Conservation (phyloP, 169 alveolate genomes). For the Plasmodium yoelii region DNA sequence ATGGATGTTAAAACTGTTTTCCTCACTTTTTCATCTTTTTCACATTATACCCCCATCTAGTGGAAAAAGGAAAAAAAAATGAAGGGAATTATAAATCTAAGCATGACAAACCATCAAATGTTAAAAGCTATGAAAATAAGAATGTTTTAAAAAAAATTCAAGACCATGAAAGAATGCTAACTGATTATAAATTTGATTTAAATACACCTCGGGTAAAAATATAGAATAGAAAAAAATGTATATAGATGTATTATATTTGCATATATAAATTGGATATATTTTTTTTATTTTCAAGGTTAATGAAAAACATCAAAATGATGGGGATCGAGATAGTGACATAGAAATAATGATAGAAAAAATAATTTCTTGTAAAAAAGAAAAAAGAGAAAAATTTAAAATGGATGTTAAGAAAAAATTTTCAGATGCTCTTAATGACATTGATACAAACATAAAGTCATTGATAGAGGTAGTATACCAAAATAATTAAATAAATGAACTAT, state of each 20-base stretch:
- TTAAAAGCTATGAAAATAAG: slow-evolving; percentile 23
- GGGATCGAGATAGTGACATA: slow-evolving; percentile 61
- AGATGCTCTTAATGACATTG: slow-evolving; percentile 57
- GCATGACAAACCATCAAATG: slow-evolving; percentile 11
- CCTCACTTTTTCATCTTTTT: no score
- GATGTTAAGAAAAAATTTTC: slow-evolving; percentile 32
- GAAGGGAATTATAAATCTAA: slow-evolving; percentile 7
- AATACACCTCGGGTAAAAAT: slow-evolving; percentile 11
- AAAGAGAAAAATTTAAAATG: slow-evolving; percentile 51
- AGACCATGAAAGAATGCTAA: neutral
- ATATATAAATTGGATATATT: neutral
- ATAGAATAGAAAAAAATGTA: slow-evolving; percentile 5
- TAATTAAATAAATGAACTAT: neutral
- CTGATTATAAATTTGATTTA: slow-evolving; percentile 25
- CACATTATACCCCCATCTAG: neutral
- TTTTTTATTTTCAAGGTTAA: slow-evolving; percentile 16
- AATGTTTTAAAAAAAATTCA: slow-evolving; percentile 12
- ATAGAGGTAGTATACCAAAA: slow-evolving; percentile 33
- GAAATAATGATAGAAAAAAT: slow-evolving; percentile 66
- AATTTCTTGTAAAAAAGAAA: slow-evolving; percentile 63
- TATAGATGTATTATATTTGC: neutral
- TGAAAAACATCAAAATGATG: neutral
- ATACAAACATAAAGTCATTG: slow-evolving; percentile 33
- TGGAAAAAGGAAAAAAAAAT: slow-evolving; percentile 25
- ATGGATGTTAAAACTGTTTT: no score